Conservation (phyloP, 768 basidiomycete species). For the Termitomyces sp. region DNA sequence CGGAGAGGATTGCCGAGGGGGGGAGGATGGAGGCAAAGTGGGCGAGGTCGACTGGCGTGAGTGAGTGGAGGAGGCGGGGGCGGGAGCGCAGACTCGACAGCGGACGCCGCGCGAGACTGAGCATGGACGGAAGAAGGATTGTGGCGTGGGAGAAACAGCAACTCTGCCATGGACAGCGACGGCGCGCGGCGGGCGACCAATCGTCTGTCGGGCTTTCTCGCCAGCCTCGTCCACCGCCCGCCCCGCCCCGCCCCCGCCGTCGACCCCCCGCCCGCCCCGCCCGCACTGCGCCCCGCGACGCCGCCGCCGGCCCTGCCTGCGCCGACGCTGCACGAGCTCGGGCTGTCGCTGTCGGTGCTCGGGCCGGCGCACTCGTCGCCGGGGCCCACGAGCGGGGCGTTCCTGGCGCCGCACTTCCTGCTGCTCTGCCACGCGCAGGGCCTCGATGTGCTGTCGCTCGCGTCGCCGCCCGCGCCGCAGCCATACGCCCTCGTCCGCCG, state of each 20-base stretch:
- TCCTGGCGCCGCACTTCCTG: constrained; percentile 75
- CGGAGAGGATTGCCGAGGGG: constrained; percentile 56
- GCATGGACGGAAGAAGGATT: not conserved
- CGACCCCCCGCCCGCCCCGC: constrained; percentile 41
- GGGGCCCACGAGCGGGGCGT: constrained; percentile 74
- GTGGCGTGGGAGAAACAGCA: constrained; percentile 7
- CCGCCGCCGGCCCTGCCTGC: constrained; percentile 71
- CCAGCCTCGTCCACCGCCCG: constrained; percentile 65
- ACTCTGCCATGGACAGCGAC: constrained; percentile 16
- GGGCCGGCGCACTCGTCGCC: constrained; percentile 74
- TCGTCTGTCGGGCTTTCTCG: constrained; percentile 83
- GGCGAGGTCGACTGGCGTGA: constrained; percentile 41
- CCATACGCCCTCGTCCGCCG: constrained; percentile 81
- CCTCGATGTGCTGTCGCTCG: constrained; percentile 78
- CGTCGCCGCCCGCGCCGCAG: constrained; percentile 66
- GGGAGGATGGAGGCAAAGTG: constrained; percentile 67
- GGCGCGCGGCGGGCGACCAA: constrained; percentile 23
- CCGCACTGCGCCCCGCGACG: constrained; percentile 46
- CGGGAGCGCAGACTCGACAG: not conserved
- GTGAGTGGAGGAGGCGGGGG: constrained; percentile 7
- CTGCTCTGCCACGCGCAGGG: constrained; percentile 84
- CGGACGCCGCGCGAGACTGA: too few relatives aligned
- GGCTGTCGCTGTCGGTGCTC: constrained; percentile 63
- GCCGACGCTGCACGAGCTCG: constrained; percentile 70
- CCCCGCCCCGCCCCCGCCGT: constrained; percentile 20